Evolutionary conservation across 768 basidiomycete species (phyloP).

Genomic region (Boletus patriciae): DNA sequence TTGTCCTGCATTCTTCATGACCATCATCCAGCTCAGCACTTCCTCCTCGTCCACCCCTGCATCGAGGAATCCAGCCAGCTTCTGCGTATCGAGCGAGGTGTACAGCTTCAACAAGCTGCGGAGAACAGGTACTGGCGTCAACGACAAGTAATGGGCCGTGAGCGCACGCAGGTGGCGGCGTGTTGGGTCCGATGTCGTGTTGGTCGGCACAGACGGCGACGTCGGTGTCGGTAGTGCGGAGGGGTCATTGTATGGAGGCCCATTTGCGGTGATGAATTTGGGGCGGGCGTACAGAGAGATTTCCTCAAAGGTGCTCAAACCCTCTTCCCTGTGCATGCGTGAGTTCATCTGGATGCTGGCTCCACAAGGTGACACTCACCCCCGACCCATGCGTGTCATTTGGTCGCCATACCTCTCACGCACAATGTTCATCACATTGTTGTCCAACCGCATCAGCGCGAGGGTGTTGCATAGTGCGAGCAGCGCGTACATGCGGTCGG

Average conservation of each 20-base stretch:
- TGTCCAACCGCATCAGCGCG: constrained; percentile 89
- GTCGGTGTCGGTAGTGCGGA: constrained; percentile 49
- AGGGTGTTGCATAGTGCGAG: constrained; percentile 93
- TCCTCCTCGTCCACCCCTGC: constrained; percentile 78
- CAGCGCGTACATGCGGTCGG: constrained; percentile 96
- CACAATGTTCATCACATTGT: constrained; percentile 89
- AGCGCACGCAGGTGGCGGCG: constrained; percentile 84
- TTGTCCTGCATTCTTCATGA: constrained; percentile 85
- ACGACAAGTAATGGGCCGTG: constrained; percentile 75
- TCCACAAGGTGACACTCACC: constrained; percentile 50
- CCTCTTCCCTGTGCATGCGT: constrained; percentile 53
- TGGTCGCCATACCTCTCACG: constrained; percentile 96
- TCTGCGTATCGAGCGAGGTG: constrained; percentile 87
- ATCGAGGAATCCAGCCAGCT: constrained; percentile 90
- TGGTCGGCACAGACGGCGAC: constrained; percentile 22
- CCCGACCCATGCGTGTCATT: constrained; percentile 77
- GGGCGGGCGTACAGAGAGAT: constrained; percentile 94
- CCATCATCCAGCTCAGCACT: constrained; percentile 96
- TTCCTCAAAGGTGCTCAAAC: constrained; percentile 46
- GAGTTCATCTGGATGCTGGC: not conserved
- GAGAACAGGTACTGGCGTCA: constrained; percentile 77
- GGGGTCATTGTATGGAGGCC: constrained; percentile 88
- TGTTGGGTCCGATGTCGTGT: constrained; percentile 56
- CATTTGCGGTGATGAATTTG: constrained; percentile 93
- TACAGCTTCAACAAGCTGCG: constrained; percentile 94